These are phyloP conservation scores for Myochromella boudieri DNA, from an alignment of 768 basidiomycete genomes.

Conservation along the genomic window DNA sequence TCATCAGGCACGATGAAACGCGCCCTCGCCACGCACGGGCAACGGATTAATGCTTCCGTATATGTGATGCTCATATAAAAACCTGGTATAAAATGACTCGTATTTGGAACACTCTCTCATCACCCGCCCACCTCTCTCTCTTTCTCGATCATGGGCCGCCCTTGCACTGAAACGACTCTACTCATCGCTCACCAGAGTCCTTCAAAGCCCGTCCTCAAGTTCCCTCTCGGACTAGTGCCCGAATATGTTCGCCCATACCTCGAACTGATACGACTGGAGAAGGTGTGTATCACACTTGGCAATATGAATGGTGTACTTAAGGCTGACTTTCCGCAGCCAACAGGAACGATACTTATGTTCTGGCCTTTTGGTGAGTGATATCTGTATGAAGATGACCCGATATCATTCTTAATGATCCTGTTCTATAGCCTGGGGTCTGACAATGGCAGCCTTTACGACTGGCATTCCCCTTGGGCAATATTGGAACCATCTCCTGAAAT, in stretches of 20 bases:
- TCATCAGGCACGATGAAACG: constrained; percentile 14
- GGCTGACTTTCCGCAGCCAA: constrained; percentile 33
- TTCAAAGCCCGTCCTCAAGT: constrained; percentile 21
- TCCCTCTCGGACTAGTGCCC: constrained; percentile 32
- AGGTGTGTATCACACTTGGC: constrained; percentile 27
- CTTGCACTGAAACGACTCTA: constrained; percentile 21
- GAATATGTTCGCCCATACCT: constrained; percentile 37
- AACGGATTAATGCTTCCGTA: background rate
- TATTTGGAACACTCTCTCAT: background rate
- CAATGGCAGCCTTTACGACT: constrained; percentile 45
- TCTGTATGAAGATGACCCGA: background rate
- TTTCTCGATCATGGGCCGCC: constrained; percentile 19
- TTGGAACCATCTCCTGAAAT: constrained; percentile 28
- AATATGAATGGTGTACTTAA: background rate
- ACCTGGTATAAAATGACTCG: constrained; percentile 14
- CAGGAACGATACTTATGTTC: constrained; percentile 51
- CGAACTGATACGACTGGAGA: constrained; percentile 50
- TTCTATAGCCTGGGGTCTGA: constrained; percentile 46
- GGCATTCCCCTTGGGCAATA: constrained; percentile 32
- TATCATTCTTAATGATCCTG: background rate
- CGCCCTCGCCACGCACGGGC: constrained; percentile 3
- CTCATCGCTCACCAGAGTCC: constrained; percentile 22
- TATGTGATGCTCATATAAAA: background rate
- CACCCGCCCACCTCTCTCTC: background rate
- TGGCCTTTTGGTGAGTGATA: constrained; percentile 47